A percentile compares a stretch with the other conserved stretches of the same genome.
phyloP scores from a whole-genome alignment of 129 eudicot species.

The Cynara cardunculus region DNA sequence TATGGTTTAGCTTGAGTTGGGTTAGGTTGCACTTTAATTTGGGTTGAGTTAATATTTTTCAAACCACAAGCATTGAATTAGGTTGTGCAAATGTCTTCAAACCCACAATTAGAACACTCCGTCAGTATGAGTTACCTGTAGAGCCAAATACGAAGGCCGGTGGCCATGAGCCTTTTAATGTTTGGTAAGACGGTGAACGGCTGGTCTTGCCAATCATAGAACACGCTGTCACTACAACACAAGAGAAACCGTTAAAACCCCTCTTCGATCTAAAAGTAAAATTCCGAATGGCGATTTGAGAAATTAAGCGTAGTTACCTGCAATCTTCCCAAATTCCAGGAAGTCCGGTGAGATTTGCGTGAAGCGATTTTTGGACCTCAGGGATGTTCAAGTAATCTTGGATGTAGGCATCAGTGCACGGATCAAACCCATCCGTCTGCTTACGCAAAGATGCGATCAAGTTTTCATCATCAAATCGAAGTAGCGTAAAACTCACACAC shows the following conservation, averaged over 20 bases:
- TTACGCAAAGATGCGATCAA: too few relatives aligned
- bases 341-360: slow-evolving; percentile 47
- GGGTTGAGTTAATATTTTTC: too few relatives aligned
- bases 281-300: not conserved
- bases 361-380: slow-evolving; percentile 56
- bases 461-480: not conserved
- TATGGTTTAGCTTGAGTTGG: too few relatives aligned
- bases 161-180: slow-evolving; percentile 44
- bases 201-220: slow-evolving; percentile 35
- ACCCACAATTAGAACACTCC: not conserved
- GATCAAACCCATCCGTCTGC: slow-evolving; percentile 50
- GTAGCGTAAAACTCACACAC: not conserved
- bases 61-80: too few relatives aligned
- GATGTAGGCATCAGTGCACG: slow-evolving; percentile 47
- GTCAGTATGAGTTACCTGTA: slow-evolving; percentile 41
- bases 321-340: slow-evolving; percentile 50
- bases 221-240: not conserved
- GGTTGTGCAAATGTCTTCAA: too few relatives aligned
- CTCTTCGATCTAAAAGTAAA: not conserved
- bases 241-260: not conserved
- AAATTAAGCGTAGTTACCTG: slow-evolving; percentile 34
- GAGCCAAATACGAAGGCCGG: slow-evolving; percentile 59
- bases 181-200: slow-evolving; percentile 51
- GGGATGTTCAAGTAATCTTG: slow-evolving; percentile 46
- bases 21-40: too few relatives aligned